Conservation (phyloP, 2,329 filamentous ascomycete genomes). For the Leptodontidium sp. region DNA sequence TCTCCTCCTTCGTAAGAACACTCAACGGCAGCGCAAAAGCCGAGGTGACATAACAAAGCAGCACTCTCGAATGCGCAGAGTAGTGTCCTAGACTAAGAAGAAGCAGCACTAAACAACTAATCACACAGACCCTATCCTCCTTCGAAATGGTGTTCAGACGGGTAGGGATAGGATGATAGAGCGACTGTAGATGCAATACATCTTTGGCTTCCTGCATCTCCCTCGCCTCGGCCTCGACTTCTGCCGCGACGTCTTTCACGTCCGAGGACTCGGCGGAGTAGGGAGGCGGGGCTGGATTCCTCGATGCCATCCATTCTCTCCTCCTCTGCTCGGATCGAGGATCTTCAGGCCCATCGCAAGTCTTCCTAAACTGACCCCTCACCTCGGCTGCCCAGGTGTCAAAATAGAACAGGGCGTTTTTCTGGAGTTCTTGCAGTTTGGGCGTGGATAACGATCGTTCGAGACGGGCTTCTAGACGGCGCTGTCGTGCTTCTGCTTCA, state of each 20-base stretch:
- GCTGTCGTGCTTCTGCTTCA: constrained; percentile 32
- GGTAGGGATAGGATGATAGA: constrained; percentile 62
- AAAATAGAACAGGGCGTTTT: constrained; percentile 71
- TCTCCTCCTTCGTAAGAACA: constrained; percentile 74
- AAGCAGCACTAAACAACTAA: constrained; percentile 75
- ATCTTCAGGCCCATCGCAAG: constrained; percentile 61
- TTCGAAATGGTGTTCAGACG: constrained; percentile 64
- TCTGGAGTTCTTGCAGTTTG: constrained; percentile 51
- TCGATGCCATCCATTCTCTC: constrained; percentile 45
- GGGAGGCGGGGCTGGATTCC: constrained; percentile 41
- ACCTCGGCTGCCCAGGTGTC: constrained; percentile 80
- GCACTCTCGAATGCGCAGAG: constrained; percentile 73
- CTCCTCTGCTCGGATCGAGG: constrained; percentile 54
- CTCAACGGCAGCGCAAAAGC: constrained; percentile 69
- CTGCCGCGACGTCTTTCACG: constrained; percentile 28
- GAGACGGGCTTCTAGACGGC: constrained; percentile 36
- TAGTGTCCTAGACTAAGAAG: constrained; percentile 78
- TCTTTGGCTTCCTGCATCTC: constrained; percentile 49
- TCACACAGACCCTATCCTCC: constrained; percentile 66
- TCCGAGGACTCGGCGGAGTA: constrained; percentile 35
- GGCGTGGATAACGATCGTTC: constrained; percentile 36
- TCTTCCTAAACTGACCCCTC: constrained; percentile 73
- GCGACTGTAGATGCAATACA: constrained; percentile 55
- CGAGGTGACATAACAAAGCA: constrained; percentile 73
- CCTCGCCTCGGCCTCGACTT: constrained; percentile 41